Evolutionary conservation across 345 rosid genomes (phyloP).

Genomic region (Eucalyptus regnans): DNA sequence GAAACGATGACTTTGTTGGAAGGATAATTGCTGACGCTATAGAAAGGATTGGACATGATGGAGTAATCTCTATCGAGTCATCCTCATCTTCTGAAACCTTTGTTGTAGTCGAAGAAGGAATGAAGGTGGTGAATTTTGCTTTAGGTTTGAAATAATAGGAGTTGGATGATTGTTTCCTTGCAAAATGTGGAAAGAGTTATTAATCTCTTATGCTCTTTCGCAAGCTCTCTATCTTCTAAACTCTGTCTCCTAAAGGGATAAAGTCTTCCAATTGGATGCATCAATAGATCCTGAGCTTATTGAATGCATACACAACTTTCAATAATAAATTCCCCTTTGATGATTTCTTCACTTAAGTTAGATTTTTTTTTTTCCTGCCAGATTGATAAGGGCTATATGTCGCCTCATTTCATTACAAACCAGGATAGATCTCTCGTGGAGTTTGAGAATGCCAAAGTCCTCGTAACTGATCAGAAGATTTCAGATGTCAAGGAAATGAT

Average conservation of each 20-base stretch:
- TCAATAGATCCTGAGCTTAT: neutral
- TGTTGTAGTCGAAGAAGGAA: constrained; percentile 80
- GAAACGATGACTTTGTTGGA: constrained; percentile 82
- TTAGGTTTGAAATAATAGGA: neutral
- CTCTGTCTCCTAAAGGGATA: neutral
- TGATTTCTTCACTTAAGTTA: neutral
- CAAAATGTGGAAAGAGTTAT: neutral
- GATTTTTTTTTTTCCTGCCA: neutral
- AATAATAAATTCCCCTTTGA: neutral
- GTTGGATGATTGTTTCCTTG: neutral
- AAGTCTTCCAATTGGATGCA: neutral
- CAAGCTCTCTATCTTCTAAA: neutral
- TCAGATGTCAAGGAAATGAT: constrained; percentile 53
- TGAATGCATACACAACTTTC: neutral
- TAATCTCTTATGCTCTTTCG: neutral
- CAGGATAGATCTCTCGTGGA: constrained; percentile 65
- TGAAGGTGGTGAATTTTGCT: constrained; percentile 44
- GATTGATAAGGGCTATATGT: constrained; percentile 86
- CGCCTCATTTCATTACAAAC: constrained; percentile 80
- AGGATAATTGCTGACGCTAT: constrained; percentile 69
- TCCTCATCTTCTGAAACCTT: constrained; percentile 68
- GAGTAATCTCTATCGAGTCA: constrained; percentile 72
- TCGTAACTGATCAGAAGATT: constrained; percentile 76
- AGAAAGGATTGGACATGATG: constrained; percentile 77
- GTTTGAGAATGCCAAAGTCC: constrained; percentile 70